phyloP scores from a whole-genome alignment of 2,329 filamentous ascomycete species.

The Dactylellina drechsleri region DNA sequence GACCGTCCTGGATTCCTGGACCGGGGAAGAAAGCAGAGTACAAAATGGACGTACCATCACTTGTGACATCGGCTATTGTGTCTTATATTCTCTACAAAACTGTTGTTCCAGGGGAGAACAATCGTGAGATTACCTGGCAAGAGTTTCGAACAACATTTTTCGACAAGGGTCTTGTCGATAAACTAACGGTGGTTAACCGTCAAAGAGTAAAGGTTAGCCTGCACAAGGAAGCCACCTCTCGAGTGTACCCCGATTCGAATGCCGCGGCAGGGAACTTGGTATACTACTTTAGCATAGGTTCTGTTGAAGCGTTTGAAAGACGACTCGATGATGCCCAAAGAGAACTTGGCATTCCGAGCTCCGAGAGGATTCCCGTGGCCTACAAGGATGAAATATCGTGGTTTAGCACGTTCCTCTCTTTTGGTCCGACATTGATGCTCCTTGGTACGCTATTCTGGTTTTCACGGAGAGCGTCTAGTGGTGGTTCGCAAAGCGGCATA shows the following conservation, averaged over 20 bases:
- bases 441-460: constrained; percentile 84
- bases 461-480: constrained; percentile 77
- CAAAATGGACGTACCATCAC: constrained; percentile 50
- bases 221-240: constrained; percentile 76
- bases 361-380: constrained; percentile 91
- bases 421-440: constrained; percentile 87
- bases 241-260: constrained; percentile 79
- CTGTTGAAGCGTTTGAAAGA: constrained; percentile 89
- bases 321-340: constrained; percentile 87
- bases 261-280: constrained; percentile 73
- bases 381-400: constrained; percentile 81
- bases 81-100: constrained; percentile 72
- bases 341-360: constrained; percentile 82
- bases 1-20: constrained; percentile 20
- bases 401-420: constrained; percentile 76
- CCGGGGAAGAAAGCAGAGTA: constrained; percentile 41
- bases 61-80: constrained; percentile 69
- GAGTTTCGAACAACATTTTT: constrained; percentile 93
- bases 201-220: constrained; percentile 82
- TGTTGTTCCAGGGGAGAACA: constrained; percentile 73
- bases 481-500: constrained; percentile 76
- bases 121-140: constrained; percentile 93
- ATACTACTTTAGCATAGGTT: constrained; percentile 94
- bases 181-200: constrained; percentile 81
- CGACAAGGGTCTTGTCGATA: constrained; percentile 95